Evolutionary conservation across 805 yeast genomes (phyloP).

Genomic region (Metschnikowia colocasiae): DNA sequence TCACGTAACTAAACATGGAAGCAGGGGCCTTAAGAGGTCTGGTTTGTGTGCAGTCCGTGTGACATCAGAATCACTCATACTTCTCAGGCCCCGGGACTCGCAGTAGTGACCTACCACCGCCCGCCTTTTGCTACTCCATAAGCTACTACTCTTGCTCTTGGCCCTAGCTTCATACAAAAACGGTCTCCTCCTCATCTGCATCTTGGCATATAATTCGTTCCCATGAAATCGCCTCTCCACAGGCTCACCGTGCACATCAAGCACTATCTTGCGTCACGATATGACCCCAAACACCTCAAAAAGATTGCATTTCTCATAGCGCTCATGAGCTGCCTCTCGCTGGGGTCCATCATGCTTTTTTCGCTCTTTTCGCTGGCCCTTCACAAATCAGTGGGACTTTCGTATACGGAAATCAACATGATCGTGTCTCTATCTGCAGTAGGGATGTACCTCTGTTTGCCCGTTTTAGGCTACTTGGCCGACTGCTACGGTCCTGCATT

Average conservation of each 20-base stretch:
- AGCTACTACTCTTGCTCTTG: background rate
- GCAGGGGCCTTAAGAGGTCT: too few relatives aligned
- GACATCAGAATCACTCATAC: background rate
- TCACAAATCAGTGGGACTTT: slow-evolving; percentile 52
- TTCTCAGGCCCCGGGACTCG: background rate
- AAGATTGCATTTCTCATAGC: slow-evolving; percentile 54
- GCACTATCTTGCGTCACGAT: slow-evolving; percentile 36
- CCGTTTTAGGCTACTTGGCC: slow-evolving; percentile 74
- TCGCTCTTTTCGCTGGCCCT: slow-evolving; percentile 75
- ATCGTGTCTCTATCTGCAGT: slow-evolving; percentile 70
- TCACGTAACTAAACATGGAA: too few relatives aligned
- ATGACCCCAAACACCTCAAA: slow-evolving; percentile 43
- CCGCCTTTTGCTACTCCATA: background rate
- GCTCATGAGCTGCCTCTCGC: slow-evolving; percentile 61
- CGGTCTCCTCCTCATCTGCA: background rate
- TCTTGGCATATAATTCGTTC: background rate
- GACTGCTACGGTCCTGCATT: slow-evolving; percentile 83
- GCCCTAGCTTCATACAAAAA: background rate
- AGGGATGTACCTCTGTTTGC: slow-evolving; percentile 84
- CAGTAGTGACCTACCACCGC: background rate
- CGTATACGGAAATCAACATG: slow-evolving; percentile 62
- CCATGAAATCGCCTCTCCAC: slow-evolving; percentile 20
- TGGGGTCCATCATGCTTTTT: slow-evolving; percentile 81
- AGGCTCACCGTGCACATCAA: slow-evolving; percentile 43
- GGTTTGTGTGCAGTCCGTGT: background rate